A percentile compares a stretch with the other conserved stretches of the same genome.
Evolutionary conservation across 176 grass and related monocot genomes (phyloP).

Genomic region (Poa pratensis): DNA sequence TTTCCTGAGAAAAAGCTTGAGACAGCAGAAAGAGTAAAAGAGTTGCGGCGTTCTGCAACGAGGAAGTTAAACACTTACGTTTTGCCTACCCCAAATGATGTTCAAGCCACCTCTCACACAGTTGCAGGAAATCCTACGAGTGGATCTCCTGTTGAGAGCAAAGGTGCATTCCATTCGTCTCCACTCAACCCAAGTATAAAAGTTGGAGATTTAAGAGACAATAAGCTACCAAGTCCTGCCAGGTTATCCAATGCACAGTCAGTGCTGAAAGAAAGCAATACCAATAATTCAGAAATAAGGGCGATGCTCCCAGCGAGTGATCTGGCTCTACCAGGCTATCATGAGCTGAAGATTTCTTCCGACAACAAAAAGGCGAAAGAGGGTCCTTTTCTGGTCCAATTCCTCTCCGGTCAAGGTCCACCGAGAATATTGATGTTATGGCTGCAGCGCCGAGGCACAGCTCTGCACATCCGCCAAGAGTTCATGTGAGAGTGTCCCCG

Average conservation of each 20-base stretch:
- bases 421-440: constrained; percentile 56
- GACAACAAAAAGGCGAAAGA: constrained; percentile 73
- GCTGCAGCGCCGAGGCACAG: constrained; percentile 45
- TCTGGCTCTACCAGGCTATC: constrained; percentile 49
- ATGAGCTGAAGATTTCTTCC: constrained; percentile 46
- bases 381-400: constrained; percentile 79
- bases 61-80: constrained; percentile 88
- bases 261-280: constrained; percentile 83
- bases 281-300: constrained; percentile 54
- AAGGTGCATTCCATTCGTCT: constrained; percentile 65
- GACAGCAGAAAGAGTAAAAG: constrained; percentile 68
- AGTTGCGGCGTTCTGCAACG: constrained; percentile 62
- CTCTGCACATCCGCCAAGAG: constrained; percentile 48
- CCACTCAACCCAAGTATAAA: constrained; percentile 69
- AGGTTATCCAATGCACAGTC: constrained; percentile 65
- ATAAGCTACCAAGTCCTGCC: constrained; percentile 63
- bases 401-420: constrained; percentile 50
- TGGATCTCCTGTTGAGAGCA: constrained; percentile 54
- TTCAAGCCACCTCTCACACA: constrained; percentile 49
- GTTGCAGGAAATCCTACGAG: constrained; percentile 49
- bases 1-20: constrained; percentile 74
- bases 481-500: constrained; percentile 50
- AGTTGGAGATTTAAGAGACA: constrained; percentile 61
- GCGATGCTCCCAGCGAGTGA: constrained; percentile 40
- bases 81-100: constrained; percentile 79